Evolutionary conservation across 2,329 filamentous ascomycete genomes (phyloP).

Genomic region (Diplodia corticola): DNA sequence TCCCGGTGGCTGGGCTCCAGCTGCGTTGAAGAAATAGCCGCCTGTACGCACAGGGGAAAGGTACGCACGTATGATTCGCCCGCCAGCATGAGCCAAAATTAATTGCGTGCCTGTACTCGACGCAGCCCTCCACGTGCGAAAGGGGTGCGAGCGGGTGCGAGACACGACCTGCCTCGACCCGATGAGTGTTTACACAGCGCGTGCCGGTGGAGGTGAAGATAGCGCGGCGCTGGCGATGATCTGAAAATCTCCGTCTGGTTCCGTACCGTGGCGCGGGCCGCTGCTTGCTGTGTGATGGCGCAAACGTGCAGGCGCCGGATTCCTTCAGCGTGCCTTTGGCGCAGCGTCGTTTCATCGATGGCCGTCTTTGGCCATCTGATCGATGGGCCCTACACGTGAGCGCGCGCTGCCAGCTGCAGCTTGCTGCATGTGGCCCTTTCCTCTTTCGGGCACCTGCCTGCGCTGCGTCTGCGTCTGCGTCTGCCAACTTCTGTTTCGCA

Average conservation of each 20-base stretch:
- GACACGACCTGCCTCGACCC: not conserved
- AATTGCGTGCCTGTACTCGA: not conserved
- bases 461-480: not conserved
- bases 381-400: not conserved
- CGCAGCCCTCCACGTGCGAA: not conserved
- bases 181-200: not conserved
- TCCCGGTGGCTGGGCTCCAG: conserved; percentile 1
- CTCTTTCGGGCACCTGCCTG: not conserved
- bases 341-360: not conserved
- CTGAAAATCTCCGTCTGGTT: not conserved
- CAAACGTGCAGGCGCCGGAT: not conserved
- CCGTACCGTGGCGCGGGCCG: not conserved
- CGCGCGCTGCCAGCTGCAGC: not conserved
- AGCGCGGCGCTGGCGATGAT: not conserved
- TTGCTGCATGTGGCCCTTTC: not conserved
- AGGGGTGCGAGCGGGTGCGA: not conserved
- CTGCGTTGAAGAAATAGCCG: not conserved
- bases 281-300: not conserved
- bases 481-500: not conserved
- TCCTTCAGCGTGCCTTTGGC: not conserved
- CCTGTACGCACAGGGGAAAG: not conserved
- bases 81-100: not conserved
- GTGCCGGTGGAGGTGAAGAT: not conserved
- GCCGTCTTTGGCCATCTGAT: not conserved
- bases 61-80: not conserved